These are phyloP conservation scores for Caryopteris hybrid DNA, from an alignment of 305 asterid genomes.

Conservation along the genomic window DNA sequence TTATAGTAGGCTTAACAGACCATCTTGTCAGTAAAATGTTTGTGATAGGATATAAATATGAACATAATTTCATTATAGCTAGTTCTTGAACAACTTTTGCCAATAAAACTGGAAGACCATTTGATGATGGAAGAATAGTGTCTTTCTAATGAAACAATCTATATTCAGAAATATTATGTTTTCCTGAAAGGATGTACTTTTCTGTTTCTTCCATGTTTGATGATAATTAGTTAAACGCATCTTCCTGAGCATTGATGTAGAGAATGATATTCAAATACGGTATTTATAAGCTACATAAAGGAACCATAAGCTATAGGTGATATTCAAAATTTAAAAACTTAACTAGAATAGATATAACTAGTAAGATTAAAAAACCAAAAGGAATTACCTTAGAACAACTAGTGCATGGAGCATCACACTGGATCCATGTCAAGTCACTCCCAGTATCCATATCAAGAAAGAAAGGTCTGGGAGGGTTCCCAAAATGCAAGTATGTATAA, in stretches of 20 bases:
- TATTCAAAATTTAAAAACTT: background rate
- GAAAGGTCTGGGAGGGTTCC: conserved; percentile 75
- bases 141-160: background rate
- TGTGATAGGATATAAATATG: background rate
- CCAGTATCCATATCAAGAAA: conserved; percentile 78
- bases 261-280: background rate
- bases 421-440: conserved; percentile 81
- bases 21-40: background rate
- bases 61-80: background rate
- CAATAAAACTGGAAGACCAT: background rate
- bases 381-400: conserved; percentile 71
- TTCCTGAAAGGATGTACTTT: background rate
- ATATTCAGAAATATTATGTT: background rate
- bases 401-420: conserved; percentile 85
- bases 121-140: background rate
- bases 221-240: background rate
- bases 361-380: background rate
- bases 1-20: background rate
- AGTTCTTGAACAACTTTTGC: background rate
- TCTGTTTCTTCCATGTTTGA: background rate
- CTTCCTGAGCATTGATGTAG: background rate
- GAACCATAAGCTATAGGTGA: background rate
- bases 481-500: conserved; percentile 55
- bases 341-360: background rate
- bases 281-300: background rate